A percentile compares a stretch with the other conserved stretches of the same genome.
phyloP scores from a whole-genome alignment of 352 stramenopile species.

The Phytophthora quininea region DNA sequence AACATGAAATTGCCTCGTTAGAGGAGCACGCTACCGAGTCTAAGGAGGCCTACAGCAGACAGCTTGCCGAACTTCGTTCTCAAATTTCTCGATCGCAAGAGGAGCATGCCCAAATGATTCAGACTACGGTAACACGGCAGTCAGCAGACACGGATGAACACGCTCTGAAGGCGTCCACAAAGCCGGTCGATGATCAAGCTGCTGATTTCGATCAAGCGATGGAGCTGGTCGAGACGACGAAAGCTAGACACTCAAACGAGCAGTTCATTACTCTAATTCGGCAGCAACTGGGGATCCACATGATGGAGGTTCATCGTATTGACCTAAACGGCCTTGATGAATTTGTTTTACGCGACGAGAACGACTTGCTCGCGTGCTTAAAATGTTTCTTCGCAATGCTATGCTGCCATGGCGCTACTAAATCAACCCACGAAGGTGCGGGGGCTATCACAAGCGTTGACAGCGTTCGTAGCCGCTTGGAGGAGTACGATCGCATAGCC shows the following conservation, averaged over 20 bases:
- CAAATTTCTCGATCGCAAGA: conserved; percentile 2
- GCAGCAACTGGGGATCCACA: conserved; percentile 57
- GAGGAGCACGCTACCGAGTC: background rate
- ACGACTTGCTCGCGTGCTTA: conserved; percentile 44
- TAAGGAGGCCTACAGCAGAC: conserved; percentile 1
- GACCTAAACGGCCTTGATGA: conserved; percentile 23
- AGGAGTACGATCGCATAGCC: conserved; percentile 32
- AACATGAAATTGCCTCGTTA: conserved; percentile 19
- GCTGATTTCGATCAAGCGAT: conserved; percentile 20
- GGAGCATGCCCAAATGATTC: conserved; percentile 6
- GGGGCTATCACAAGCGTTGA: conserved; percentile 21
- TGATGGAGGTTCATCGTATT: conserved; percentile 50
- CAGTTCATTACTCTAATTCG: conserved; percentile 43
- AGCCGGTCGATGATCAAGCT: conserved; percentile 12
- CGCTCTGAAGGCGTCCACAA: conserved; percentile 1
- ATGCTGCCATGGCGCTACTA: conserved; percentile 19
- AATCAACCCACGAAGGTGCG: too few species aligned
- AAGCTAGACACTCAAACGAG: conserved; percentile 28
- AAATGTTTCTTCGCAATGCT: conserved; percentile 43
- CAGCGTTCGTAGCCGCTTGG: conserved; percentile 30
- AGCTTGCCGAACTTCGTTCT: conserved; percentile 5
- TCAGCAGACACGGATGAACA: conserved; percentile 7
- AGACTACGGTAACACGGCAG: conserved; percentile 4
- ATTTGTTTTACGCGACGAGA: conserved; percentile 37
- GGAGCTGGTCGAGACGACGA: conserved; percentile 29